phyloP scores from a whole-genome alignment of 306 rosid genomes.

The Rosa chinensis region DNA sequence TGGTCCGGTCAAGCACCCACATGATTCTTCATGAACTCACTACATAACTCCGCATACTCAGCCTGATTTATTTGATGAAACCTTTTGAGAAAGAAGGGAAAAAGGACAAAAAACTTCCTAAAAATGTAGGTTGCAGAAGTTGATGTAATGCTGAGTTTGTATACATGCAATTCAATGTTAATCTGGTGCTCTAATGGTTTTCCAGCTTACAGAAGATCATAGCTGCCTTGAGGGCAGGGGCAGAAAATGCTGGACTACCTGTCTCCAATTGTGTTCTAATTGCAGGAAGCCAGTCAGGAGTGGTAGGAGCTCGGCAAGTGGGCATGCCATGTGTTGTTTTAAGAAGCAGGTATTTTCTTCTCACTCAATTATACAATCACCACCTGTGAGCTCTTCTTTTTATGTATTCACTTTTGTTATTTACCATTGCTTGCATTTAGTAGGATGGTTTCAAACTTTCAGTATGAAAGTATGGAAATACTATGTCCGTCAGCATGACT shows the following conservation, averaged over 20 bases:
- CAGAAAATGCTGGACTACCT: conserved; percentile 69
- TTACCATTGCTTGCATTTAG: neutral
- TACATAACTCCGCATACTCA: neutral
- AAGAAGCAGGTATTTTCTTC: conserved; percentile 72
- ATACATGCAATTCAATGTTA: neutral
- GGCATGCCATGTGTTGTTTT: conserved; percentile 87
- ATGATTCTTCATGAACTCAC: neutral
- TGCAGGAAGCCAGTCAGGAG: conserved; percentile 91
- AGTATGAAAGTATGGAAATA: neutral
- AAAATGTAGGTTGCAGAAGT: neutral
- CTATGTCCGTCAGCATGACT: neutral
- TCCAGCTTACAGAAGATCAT: conserved; percentile 74
- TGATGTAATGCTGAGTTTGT: neutral
- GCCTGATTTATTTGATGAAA: neutral
- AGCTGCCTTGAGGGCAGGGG: conserved; percentile 86
- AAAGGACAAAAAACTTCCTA: neutral
- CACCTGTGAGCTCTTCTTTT: neutral
- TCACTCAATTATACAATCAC: neutral
- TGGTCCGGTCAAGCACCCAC: conserved; percentile 3
- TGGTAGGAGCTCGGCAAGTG: conserved; percentile 66
- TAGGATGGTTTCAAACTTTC: neutral
- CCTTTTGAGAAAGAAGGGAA: neutral
- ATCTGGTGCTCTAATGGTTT: neutral
- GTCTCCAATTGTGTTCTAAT: conserved; percentile 69
- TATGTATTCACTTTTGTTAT: neutral